These are phyloP conservation scores for Endocalyx cinctus DNA, from an alignment of 2,329 filamentous ascomycete species.

Conservation along the genomic window DNA sequence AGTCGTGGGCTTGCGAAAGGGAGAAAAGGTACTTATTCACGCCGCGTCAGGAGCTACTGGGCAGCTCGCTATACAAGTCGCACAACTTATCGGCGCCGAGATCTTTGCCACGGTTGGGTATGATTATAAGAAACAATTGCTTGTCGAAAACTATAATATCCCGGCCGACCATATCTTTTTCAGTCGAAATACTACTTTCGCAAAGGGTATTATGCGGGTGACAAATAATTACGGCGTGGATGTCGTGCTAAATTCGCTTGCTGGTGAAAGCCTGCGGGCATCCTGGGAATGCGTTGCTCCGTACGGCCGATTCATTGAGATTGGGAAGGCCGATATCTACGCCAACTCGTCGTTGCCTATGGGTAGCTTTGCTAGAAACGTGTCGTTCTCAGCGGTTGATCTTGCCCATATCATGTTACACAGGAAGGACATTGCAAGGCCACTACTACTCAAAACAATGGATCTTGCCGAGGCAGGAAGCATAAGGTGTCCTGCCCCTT, in stretches of 20 bases:
- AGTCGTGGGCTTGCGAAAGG: not conserved
- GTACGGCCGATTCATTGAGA: constrained; percentile 31
- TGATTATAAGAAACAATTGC: constrained; percentile 5
- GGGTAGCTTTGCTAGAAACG: constrained; percentile 3
- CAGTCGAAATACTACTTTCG: constrained; percentile 5
- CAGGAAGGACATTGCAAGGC: not conserved
- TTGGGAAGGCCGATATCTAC: constrained; percentile 8
- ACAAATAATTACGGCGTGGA: constrained; percentile 4
- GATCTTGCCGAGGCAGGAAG: not conserved
- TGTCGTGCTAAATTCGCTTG: constrained; percentile 32
- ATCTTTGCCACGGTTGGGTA: constrained; percentile 7
- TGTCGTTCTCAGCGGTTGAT: constrained; percentile 6
- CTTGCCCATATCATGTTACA: constrained; percentile 2
- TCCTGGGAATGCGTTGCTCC: constrained; percentile 37
- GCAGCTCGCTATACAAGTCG: constrained; percentile 6
- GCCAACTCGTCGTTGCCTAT: constrained; percentile 6
- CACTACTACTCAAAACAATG: not conserved
- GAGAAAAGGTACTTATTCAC: constrained; percentile 8
- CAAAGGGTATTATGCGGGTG: not conserved
- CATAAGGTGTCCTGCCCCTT: constrained; percentile 1
- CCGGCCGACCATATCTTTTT: constrained; percentile 6
- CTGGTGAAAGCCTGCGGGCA: constrained; percentile 31
- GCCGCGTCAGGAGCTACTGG: constrained; percentile 5
- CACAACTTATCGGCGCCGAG: constrained; percentile 5
- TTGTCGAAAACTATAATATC: not conserved